Evolutionary conservation across 2,329 filamentous ascomycete genomes (phyloP), one percentile per base, ranked within the genome.

Genomic region (Clarireedia hainanense): DNA sequence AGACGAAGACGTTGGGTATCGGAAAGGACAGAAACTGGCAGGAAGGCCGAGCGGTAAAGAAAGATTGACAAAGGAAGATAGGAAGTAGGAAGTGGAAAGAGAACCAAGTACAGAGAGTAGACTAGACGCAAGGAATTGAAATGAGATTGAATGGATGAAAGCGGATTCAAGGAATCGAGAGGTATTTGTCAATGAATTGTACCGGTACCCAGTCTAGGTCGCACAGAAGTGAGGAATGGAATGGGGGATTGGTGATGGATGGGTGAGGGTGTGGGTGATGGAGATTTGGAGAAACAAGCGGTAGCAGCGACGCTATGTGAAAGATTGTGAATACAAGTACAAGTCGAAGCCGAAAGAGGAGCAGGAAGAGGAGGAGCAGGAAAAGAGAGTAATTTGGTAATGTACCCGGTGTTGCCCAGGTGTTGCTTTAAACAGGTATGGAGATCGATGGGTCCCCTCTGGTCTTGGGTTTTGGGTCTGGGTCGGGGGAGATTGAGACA

Each of bases 21-120:
- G 51, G 51, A 34, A 54, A 49, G 43, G 43, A 48, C 34, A 54
- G 51, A 34, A 49, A 54, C 37, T 30, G 51, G 51, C 43, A 39
- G 20, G 50, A 48, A 7, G 39, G 51, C 42, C 51, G 27, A 39
- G 27, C 47, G 12, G 30, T 9, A 20, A n/a, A 47, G 51, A 42
- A 12, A n/a, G 51, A 30, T 47, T 53, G 39, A 54, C 51, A 47
- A 53, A 53, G 51, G 40, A 39, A 40, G 30, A 37, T 17, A 14
- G 39, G 12, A 27, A 52, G 49, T 26, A 27, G 23, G 14, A 20
- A 39, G 20, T 20, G 27, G 10, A 30, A 10, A 34, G 30, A 34
- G 30, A 34, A 34, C 30, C 14, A 34, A 34, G 30, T 34, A 12
- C 9, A 34, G 12, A 12, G 30, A 34, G 30, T 34, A 34, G 30